A percentile compares a stretch with the other conserved stretches of the same genome.
Conservation (phyloP, 768 basidiomycete species). For the Chalciporus sphaerocephalus region DNA sequence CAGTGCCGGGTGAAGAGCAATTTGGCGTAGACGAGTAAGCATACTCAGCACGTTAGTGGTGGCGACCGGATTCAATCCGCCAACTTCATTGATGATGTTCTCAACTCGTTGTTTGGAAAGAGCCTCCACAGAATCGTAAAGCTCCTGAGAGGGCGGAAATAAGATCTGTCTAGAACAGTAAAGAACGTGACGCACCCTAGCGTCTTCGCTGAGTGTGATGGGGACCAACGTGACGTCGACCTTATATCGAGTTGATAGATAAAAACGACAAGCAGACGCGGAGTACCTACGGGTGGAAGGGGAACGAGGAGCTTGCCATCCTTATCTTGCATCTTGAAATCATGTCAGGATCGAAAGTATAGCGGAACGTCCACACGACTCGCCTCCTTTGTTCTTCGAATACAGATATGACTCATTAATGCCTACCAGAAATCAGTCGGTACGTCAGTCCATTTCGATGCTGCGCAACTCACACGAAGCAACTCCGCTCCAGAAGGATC, state of each 20-base stretch:
- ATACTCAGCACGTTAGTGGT: constrained; percentile 71
- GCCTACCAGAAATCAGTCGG: constrained; percentile 40
- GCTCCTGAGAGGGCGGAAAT: constrained; percentile 33
- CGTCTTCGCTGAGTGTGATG: constrained; percentile 59
- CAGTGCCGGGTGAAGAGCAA: constrained; percentile 74
- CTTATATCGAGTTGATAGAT: constrained; percentile 31
- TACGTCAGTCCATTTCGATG: background rate
- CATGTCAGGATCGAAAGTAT: constrained; percentile 15
- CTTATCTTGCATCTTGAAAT: constrained; percentile 72
- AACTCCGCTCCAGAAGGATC: constrained; percentile 65
- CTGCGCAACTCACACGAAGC: constrained; percentile 48
- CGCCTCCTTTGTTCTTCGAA: constrained; percentile 81
- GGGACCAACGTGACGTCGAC: constrained; percentile 76
- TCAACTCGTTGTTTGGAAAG: constrained; percentile 61
- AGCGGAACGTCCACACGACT: background rate
- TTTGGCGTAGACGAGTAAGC: constrained; percentile 82
- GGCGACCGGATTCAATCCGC: constrained; percentile 41
- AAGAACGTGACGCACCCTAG: constrained; percentile 47
- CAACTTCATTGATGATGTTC: constrained; percentile 41
- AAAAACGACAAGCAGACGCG: background rate
- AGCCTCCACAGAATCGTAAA: constrained; percentile 69
- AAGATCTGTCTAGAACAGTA: background rate
- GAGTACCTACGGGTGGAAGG: constrained; percentile 57
- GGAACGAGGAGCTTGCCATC: constrained; percentile 68
- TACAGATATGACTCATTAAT: constrained; percentile 72